These are phyloP conservation scores for Monosporascus sp. DNA, from an alignment of 2,329 filamentous ascomycete species.

Conservation along the genomic window DNA sequence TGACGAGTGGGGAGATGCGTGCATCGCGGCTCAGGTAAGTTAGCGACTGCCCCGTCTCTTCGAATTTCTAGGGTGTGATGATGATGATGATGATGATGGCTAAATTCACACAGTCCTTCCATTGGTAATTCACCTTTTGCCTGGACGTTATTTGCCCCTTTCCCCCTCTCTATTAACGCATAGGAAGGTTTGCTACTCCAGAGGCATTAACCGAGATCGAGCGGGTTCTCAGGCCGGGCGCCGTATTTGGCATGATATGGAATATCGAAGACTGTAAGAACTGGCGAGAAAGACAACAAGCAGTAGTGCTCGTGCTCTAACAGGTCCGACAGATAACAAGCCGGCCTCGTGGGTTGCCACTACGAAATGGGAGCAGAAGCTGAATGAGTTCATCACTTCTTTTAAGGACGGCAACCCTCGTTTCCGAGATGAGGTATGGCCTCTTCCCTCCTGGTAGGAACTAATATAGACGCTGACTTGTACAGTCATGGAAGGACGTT, in stretches of 20 bases:
- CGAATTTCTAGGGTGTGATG: too few species aligned
- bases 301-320: constrained; percentile 1
- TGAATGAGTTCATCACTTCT: constrained; percentile 54
- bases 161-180: constrained; percentile 2
- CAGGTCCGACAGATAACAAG: constrained; percentile 52
- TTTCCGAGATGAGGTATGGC: constrained; percentile 52
- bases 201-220: constrained; percentile 61
- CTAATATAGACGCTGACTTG: background rate
- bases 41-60: background rate
- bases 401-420: constrained; percentile 55
- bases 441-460: background rate
- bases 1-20: constrained; percentile 57
- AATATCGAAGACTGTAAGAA: constrained; percentile 64
- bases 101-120: constrained; percentile 24
- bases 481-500: constrained; percentile 51
- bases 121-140: constrained; percentile 40
- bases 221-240: constrained; percentile 56
- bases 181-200: constrained; percentile 59
- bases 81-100: too few species aligned
- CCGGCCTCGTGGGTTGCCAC: constrained; percentile 49
- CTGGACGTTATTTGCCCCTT: background rate
- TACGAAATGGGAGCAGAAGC: constrained; percentile 55
- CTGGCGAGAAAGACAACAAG: background rate
- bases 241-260: constrained; percentile 64
- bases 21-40: constrained; percentile 61